Evolutionary conservation across 768 basidiomycete genomes (phyloP).

Genomic region (Suillus cothurnatus): DNA sequence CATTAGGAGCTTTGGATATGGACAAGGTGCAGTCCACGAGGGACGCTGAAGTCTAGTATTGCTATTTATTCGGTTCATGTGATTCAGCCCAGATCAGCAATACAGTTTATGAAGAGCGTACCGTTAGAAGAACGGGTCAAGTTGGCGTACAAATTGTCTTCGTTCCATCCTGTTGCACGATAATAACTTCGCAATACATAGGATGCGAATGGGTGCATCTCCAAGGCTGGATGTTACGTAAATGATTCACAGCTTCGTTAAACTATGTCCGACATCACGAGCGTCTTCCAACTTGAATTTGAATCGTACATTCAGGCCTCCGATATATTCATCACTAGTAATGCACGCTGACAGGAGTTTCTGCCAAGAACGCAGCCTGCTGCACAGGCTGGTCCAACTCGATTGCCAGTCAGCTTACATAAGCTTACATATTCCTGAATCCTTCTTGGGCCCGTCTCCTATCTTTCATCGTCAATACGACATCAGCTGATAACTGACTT

Average conservation of each 20-base stretch:
- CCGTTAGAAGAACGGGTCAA: conserved; percentile 88
- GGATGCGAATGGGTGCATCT: conserved; percentile 85
- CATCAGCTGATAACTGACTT: no score
- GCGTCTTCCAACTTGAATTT: no score
- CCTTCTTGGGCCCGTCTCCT: no score
- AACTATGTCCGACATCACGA: no score
- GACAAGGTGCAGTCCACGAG: conserved; percentile 78
- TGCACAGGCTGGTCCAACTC: no score
- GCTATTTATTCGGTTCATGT: conserved; percentile 46
- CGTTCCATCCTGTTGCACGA: conserved; percentile 94
- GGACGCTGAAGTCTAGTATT: conserved; percentile 89
- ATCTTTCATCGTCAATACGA: no score
- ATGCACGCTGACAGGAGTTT: no score
- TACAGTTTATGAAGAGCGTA: conserved; percentile 35
- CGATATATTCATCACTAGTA: no score
- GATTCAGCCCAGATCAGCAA: conserved; percentile 10
- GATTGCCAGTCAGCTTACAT: no score
- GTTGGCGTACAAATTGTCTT: conserved; percentile 92
- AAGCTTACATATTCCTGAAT: no score
- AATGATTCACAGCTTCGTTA: not conserved
- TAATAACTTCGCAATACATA: conserved; percentile 91
- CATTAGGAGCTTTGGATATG: conserved; percentile 87
- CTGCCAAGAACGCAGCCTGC: no score
- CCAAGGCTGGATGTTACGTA: not conserved
- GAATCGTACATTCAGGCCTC: no score